These are phyloP conservation scores for Huntiella omanensis DNA, from an alignment of 2,329 filamentous ascomycete genomes.

Conservation along the genomic window DNA sequence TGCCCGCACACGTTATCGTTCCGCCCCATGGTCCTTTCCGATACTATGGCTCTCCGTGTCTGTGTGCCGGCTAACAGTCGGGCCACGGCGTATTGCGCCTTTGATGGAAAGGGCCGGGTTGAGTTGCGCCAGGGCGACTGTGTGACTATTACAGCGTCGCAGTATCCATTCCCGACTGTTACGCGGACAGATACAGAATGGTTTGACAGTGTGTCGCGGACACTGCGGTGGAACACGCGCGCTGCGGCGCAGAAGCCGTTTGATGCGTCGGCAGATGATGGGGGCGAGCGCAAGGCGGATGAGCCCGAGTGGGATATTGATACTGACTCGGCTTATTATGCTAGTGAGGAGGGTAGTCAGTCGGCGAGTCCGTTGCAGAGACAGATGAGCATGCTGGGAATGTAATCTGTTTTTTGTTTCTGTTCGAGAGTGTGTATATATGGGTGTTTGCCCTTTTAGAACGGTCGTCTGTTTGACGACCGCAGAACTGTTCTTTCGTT, in stretches of 20 bases:
- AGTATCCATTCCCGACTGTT: slow-evolving; percentile 94
- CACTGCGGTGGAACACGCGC: slow-evolving; percentile 84
- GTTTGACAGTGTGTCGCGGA: slow-evolving; percentile 89
- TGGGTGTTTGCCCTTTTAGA: background rate
- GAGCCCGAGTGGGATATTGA: slow-evolving; percentile 80
- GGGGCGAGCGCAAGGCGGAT: slow-evolving; percentile 26
- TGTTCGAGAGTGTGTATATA: background rate
- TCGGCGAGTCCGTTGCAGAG: slow-evolving; percentile 48
- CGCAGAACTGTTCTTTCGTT: slow-evolving; percentile 3
- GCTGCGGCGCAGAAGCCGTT: slow-evolving; percentile 87
- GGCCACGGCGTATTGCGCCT: slow-evolving; percentile 88
- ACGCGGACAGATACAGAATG: slow-evolving; percentile 79
- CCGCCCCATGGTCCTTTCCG: slow-evolving; percentile 91
- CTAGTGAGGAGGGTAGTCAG: slow-evolving; percentile 53
- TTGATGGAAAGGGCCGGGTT: slow-evolving; percentile 90
- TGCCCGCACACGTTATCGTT: slow-evolving; percentile 95
- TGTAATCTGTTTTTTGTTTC: slow-evolving; percentile 20
- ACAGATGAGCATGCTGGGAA: slow-evolving; percentile 55
- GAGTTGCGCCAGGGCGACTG: slow-evolving; percentile 87
- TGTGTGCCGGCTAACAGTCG: slow-evolving; percentile 69
- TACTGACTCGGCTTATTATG: slow-evolving; percentile 56
- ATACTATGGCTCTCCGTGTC: slow-evolving; percentile 81
- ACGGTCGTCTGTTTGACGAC: background rate
- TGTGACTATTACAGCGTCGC: slow-evolving; percentile 86
- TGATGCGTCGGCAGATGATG: slow-evolving; percentile 29